phyloP scores from a whole-genome alignment of 2,329 filamentous ascomycete genomes.

The Metarhizium robertsii region DNA sequence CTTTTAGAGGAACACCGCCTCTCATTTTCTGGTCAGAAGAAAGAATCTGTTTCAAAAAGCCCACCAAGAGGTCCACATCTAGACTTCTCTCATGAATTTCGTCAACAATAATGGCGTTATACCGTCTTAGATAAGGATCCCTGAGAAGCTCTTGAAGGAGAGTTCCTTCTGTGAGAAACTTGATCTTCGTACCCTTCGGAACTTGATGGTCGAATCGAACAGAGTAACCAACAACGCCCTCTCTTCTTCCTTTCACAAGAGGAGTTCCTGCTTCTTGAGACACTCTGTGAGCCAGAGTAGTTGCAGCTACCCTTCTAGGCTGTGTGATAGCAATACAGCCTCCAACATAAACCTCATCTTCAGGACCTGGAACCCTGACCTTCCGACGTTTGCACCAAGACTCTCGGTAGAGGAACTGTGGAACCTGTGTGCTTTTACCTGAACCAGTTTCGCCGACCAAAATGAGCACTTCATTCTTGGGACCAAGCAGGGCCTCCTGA shows the following conservation, averaged over 20 bases:
- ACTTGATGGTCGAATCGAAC: slow-evolving; percentile 88
- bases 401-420: slow-evolving; percentile 75
- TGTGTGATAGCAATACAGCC: slow-evolving; percentile 91
- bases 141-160: slow-evolving; percentile 85
- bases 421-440: slow-evolving; percentile 93
- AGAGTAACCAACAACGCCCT: slow-evolving; percentile 72
- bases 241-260: slow-evolving; percentile 27
- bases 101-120: slow-evolving; percentile 86
- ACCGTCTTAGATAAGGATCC: slow-evolving; percentile 73
- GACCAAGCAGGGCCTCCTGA: slow-evolving; percentile 43
- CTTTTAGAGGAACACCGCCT: slow-evolving; percentile 68
- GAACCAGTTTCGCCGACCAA: slow-evolving; percentile 91
- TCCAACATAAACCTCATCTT: slow-evolving; percentile 46
- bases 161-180: slow-evolving; percentile 95
- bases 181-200: slow-evolving; percentile 75
- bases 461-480: slow-evolving; percentile 63
- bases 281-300: slow-evolving; percentile 80
- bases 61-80: slow-evolving; percentile 84
- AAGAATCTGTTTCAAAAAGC: slow-evolving; percentile 76
- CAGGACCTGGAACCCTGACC: slow-evolving; percentile 33
- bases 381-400: slow-evolving; percentile 63
- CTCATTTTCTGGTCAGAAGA: slow-evolving; percentile 52
- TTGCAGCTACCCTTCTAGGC: slow-evolving; percentile 86
- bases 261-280: slow-evolving; percentile 62
- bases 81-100: slow-evolving; percentile 95